These are phyloP conservation scores for Otatea glauca DNA, from an alignment of 176 grass and related monocot genomes.

Conservation along the genomic window DNA sequence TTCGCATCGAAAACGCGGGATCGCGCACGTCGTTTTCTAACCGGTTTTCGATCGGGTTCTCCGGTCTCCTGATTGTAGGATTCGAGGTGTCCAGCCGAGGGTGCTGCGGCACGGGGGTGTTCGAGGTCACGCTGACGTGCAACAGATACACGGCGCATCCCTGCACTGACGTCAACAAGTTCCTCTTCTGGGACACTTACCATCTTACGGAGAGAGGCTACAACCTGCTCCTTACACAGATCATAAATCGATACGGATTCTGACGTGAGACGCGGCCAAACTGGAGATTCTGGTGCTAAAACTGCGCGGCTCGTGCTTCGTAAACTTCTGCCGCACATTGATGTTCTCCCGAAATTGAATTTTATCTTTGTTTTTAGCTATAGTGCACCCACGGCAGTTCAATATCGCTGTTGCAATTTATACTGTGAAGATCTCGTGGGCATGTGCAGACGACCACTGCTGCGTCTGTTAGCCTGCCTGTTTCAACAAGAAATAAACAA, in stretches of 20 bases:
- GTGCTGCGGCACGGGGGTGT: constrained; percentile 80
- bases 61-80: constrained; percentile 37
- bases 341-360: neutral
- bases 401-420: neutral
- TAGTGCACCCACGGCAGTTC: neutral
- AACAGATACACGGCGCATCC: constrained; percentile 57
- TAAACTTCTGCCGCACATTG: neutral
- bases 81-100: constrained; percentile 70
- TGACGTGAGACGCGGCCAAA: neutral
- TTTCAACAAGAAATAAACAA: neutral
- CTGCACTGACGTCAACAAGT: constrained; percentile 63
- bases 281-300: neutral
- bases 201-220: constrained; percentile 83
- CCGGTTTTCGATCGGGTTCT: neutral
- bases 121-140: constrained; percentile 73
- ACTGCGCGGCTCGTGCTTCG: neutral
- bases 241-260: constrained; percentile 50
- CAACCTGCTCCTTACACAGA: constrained; percentile 51
- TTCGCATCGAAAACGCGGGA: neutral
- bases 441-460: neutral
- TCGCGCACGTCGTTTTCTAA: too few species aligned
- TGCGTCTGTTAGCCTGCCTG: too few species aligned
- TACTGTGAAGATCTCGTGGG: neutral
- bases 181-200: constrained; percentile 84
- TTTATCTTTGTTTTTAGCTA: neutral